Base-by-base conservation (phyloP, 345 rosid genomes). In the Turnera subulata region DNA sequence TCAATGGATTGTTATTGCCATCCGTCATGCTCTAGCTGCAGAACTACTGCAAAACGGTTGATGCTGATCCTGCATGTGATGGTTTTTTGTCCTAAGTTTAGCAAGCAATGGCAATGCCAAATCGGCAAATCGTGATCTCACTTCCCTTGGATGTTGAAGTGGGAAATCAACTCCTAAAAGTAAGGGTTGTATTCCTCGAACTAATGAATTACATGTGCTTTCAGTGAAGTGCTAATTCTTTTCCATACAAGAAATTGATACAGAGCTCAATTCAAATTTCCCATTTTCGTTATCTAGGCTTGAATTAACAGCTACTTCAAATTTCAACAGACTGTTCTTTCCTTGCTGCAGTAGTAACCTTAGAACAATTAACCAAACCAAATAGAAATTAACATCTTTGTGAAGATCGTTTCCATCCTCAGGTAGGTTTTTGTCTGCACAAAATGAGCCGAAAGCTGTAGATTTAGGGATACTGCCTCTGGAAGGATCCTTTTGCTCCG, bases 241-340 rank as follows among this genome's bases (percentile, higher is more conserved):
- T 53, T 21, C 29, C 35, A 48, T 58, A 67, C 78, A 64, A 13
- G 79, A 76, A 59, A 75, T 56, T 13, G 78, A 76, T 12, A 67
- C 51, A 33, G 77, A 60, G 17, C 66, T 64, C 76, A 79, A 63
- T 54, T 75, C 82, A 51, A 65, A 72, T 63, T 61, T 68, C 40
- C 77, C 71, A 58, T 38, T 49, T 47, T 74, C 80, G 25, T 33
- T 63, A 50, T 74, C 78, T 22, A 76, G 46, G 39, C 47, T 24
- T 37, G 70, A 42, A 61, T 74, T 73, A 26, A 78, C 65, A 49
- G 56, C 39, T 29, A 71, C 78, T 52, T 72, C 66, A 38, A 80
- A 80, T 56, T 68, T 73, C 62, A 81, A 50, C 8, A 78, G 76
- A 32, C 84, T 74, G 46, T 78, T 78, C 58, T 63, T 74, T 42